These are phyloP conservation scores for Prunus mume DNA, from an alignment of 306 rosid genomes.

Conservation along the genomic window DNA sequence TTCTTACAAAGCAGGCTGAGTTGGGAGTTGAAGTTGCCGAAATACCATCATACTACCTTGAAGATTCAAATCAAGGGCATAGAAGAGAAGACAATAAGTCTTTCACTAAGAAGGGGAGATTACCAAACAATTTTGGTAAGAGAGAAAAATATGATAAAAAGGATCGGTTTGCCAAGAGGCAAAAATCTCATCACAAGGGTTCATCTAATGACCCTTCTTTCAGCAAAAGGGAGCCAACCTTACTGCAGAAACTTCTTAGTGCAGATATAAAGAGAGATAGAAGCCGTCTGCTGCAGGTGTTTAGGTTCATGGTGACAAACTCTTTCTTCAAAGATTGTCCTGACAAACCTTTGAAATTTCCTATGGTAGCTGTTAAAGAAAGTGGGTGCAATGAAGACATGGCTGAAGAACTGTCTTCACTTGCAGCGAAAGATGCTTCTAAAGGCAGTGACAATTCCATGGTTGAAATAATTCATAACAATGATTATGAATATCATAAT, in stretches of 20 bases:
- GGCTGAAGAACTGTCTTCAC: slow-evolving; percentile 24
- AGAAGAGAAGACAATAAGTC: slow-evolving; percentile 32
- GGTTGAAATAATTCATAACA: slow-evolving; percentile 7
- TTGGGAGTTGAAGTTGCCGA: slow-evolving; percentile 96
- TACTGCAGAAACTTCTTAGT: slow-evolving; percentile 75
- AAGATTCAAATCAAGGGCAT: slow-evolving; percentile 37
- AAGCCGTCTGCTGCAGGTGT: slow-evolving; percentile 59
- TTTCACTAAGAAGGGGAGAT: slow-evolving; percentile 34
- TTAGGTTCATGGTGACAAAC: slow-evolving; percentile 79
- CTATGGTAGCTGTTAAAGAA: slow-evolving; percentile 49
- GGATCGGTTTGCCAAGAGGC: slow-evolving; percentile 50
- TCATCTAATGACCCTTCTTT: slow-evolving; percentile 11
- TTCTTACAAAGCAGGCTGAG: slow-evolving; percentile 88
- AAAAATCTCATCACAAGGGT: slow-evolving; percentile 35
- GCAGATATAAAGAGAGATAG: slow-evolving; percentile 72
- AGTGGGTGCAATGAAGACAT: slow-evolving; percentile 10
- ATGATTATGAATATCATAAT: slow-evolving; percentile 11
- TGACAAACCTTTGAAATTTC: slow-evolving; percentile 59
- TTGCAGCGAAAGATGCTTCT: slow-evolving; percentile 20
- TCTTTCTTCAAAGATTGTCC: slow-evolving; percentile 68
- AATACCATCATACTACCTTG: slow-evolving; percentile 68
- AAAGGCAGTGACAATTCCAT: slow-evolving; percentile 10
- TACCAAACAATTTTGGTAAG: slow-evolving; percentile 42
- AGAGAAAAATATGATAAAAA: slow-evolving; percentile 40
- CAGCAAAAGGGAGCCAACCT: slow-evolving; percentile 49